Base-by-base conservation (phyloP, 306 rosid genomes). In the Cicer judaicum region DNA sequence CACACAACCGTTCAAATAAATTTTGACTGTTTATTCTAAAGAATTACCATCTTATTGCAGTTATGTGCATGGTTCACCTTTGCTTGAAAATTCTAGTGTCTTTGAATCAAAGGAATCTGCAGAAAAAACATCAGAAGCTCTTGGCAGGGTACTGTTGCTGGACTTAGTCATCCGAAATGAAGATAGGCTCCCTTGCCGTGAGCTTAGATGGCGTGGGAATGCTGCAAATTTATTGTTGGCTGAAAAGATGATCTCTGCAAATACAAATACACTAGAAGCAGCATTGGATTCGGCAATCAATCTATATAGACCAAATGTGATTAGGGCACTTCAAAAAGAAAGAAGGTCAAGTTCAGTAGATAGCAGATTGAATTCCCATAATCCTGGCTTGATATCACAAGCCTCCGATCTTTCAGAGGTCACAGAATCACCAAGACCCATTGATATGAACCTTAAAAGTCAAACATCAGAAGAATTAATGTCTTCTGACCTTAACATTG, bases 181-280 rank as follows among this genome's bases (percentile, higher is more conserved):
- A 90, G 99, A 94, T 85, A 89, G 98, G 74, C 91, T 94, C 74
- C 99, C 98, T 50, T 92, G 98, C 44, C 95, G 91, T 59, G 82
- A 82, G 76, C 99, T 94, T 76, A 83, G 97, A 64, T 94, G 99
- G 99, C 95, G 98, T 68, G 98, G 99, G 65, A 94, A 94, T 80
- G 77, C 89, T 52, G 93, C 99, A 63, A 94, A 94, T 88, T 84
- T 94, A 72, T 78, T 94, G 87, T 81, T 89, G 72, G 90, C 89
- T 60, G 96, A 89, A 78, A 89, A 89, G 81, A 74, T 48, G 84
- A 67, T 79, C 12, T 72, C 76, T 63, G 84, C 72, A 64, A 84
- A 80, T 82, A 61, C 85, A 80, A 87, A 91, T 79, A 38, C 85
- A 9, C 75, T 86, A 64, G 90, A 77, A 68, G 91, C 86, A 77